phyloP scores from a whole-genome alignment of 192 early-diverging fungal genomes.

The Obelidium mucronatum region DNA sequence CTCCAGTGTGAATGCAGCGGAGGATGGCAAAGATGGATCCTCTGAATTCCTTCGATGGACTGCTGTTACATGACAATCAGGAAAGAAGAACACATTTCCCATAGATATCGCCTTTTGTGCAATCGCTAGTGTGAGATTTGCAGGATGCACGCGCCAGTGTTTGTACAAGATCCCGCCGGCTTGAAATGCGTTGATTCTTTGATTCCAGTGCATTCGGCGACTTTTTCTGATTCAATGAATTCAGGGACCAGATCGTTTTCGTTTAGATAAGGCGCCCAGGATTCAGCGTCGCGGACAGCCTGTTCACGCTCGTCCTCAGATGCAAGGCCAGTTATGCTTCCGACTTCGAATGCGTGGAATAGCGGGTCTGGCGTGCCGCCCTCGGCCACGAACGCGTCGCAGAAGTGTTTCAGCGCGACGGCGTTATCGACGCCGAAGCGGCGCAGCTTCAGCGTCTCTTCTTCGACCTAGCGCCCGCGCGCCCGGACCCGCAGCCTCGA shows the following conservation, averaged over 20 bases:
- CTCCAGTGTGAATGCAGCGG: constrained; percentile 13
- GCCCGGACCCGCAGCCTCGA: constrained; percentile 14
- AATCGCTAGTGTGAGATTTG: constrained; percentile 1
- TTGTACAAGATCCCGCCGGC: neutral
- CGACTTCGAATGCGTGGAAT: neutral
- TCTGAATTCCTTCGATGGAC: neutral
- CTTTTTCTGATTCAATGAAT: too few relatives aligned
- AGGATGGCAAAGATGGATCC: neutral
- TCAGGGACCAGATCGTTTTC: too few relatives aligned
- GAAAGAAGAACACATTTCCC: neutral
- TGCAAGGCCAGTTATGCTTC: neutral
- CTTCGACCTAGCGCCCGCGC: neutral
- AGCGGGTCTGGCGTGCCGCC: neutral
- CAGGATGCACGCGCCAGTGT: constrained; percentile 3
- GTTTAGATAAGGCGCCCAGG: too few relatives aligned
- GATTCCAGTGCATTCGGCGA: neutral
- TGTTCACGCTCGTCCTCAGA: constrained; percentile 38
- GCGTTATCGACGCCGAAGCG: constrained; percentile 15
- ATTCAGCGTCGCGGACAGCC: neutral
- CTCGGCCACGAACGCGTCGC: neutral
- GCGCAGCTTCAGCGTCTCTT: constrained; percentile 10
- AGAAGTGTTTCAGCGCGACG: neutral
- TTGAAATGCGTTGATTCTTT: too few relatives aligned
- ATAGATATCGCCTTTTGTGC: neutral
- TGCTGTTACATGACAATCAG: neutral